Percentiles rank a stretch among this genome's conserved stretches.
These are phyloP conservation scores for Apophysomyces ossiformis DNA, from an alignment of 371 early-diverging fungal species.

Conservation along the genomic window DNA sequence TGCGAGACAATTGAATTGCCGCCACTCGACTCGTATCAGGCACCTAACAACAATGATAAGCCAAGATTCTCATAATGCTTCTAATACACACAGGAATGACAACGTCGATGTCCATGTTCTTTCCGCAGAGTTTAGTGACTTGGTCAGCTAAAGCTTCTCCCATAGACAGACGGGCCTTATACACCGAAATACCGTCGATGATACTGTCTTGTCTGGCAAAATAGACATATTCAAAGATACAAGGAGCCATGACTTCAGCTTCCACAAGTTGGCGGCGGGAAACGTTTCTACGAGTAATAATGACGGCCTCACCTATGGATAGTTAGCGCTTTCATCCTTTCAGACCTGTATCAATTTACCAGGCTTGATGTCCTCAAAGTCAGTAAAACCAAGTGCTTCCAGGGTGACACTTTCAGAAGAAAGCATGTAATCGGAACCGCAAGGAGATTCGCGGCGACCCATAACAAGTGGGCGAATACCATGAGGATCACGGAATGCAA, in stretches of 20 bases:
- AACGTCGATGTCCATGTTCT: slow-evolving; percentile 88
- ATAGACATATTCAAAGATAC: slow-evolving; percentile 98
- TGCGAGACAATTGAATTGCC: slow-evolving; percentile 89
- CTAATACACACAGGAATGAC: slow-evolving; percentile 84
- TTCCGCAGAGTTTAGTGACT: slow-evolving; percentile 70
- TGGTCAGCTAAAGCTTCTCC: slow-evolving; percentile 92
- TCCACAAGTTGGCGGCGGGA: slow-evolving; percentile 68
- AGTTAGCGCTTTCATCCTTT: neutral
- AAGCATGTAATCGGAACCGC: slow-evolving; percentile 90
- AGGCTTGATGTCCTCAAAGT: slow-evolving; percentile 87
- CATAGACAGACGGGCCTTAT: slow-evolving; percentile 95
- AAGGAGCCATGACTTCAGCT: slow-evolving; percentile 76
- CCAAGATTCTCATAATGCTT: neutral
- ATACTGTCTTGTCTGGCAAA: slow-evolving; percentile 98
- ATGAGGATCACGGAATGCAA: slow-evolving; percentile 94
- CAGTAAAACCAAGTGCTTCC: slow-evolving; percentile 87
- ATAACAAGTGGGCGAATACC: slow-evolving; percentile 95
- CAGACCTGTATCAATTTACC: slow-evolving; percentile 36
- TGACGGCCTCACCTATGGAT: slow-evolving; percentile 81
- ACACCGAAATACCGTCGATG: slow-evolving; percentile 97
- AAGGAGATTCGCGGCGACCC: slow-evolving; percentile 71
- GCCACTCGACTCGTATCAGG: slow-evolving; percentile 96
- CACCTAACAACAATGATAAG: slow-evolving; percentile 52
- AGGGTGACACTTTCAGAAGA: slow-evolving; percentile 95
- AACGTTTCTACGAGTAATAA: slow-evolving; percentile 78